A percentile compares a stretch with the other conserved stretches of the same genome.
These are phyloP conservation scores for Meripilus lineatus DNA, from an alignment of 1,284 basidiomycete genomes.

Conservation along the genomic window DNA sequence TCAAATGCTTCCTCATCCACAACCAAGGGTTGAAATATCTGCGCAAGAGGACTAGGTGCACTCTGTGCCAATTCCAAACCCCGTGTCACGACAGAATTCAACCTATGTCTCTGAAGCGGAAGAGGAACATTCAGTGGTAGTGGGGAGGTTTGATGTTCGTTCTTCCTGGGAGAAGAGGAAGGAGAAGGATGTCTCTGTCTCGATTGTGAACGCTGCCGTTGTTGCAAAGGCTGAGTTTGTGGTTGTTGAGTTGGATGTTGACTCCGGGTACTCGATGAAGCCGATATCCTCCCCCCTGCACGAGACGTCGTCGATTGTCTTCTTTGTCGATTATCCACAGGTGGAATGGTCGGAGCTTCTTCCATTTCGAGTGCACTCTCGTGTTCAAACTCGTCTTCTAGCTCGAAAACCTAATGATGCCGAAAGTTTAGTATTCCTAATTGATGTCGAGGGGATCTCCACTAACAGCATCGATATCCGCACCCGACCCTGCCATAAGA, in stretches of 20 bases:
- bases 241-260: not conserved
- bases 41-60: constrained; percentile 61
- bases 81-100: constrained; percentile 43
- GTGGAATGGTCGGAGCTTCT: constrained; percentile 23
- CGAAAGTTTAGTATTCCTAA: constrained; percentile 5
- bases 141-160: constrained; percentile 13
- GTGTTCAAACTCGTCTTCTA: constrained; percentile 64
- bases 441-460: not conserved
- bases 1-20: constrained; percentile 46
- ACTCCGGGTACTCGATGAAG: constrained; percentile 12
- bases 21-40: constrained; percentile 64
- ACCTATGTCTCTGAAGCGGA: constrained; percentile 34
- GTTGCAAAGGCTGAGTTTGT: not conserved
- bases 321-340: constrained; percentile 24
- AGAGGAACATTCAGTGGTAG: constrained; percentile 19
- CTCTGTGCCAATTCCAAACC: constrained; percentile 37
- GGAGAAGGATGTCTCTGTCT: constrained; percentile 13
- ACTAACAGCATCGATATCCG: constrained; percentile 71
- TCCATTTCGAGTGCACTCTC: constrained; percentile 47
- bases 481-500: constrained; percentile 56
- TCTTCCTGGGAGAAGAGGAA: constrained; percentile 16
- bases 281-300: constrained; percentile 18
- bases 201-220: too few relatives aligned
- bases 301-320: constrained; percentile 30
- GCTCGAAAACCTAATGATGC: constrained; percentile 69